phyloP scores from a whole-genome alignment of 257 asterid species.

The Nicotiana tomentosiformis region DNA sequence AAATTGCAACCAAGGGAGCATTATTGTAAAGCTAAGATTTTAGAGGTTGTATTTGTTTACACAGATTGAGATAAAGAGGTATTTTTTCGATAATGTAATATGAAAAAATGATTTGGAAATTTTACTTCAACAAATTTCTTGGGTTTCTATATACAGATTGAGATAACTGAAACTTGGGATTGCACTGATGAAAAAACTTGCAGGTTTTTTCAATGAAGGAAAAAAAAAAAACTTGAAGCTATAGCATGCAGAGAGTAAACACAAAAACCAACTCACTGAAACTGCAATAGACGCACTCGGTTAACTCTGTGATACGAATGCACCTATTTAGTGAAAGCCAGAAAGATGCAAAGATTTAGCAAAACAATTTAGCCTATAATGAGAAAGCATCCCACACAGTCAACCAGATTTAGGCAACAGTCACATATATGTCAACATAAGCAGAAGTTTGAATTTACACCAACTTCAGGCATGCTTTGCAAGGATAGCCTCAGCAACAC shows the following conservation, averaged over 20 bases:
- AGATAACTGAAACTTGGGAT: no score
- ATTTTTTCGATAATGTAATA: no score
- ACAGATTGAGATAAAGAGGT: no score
- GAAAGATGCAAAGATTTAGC: neutral
- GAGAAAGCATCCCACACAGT: neutral
- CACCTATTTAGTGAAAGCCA: neutral
- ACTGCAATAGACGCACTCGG: neutral
- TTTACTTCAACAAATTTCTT: no score
- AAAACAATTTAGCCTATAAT: neutral
- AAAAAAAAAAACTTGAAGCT: neutral
- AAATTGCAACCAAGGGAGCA: no score
- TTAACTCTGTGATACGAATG: neutral
- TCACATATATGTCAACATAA: neutral
- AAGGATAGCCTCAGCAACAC: conserved; percentile 72
- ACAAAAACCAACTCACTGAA: neutral
- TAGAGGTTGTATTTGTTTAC: no score
- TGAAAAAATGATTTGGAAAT: no score
- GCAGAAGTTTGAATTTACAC: neutral
- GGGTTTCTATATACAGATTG: no score
- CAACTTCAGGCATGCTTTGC: conserved; percentile 43
- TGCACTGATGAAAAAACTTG: no score
- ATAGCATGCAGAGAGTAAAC: neutral
- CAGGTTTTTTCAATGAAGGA: neutral
- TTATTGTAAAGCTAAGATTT: no score
- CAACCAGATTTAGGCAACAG: neutral